Percentiles rank a stretch among this genome's conserved stretches.
Evolutionary conservation across 257 asterid species (phyloP).

Genomic region (Fraxinus excelsior): DNA sequence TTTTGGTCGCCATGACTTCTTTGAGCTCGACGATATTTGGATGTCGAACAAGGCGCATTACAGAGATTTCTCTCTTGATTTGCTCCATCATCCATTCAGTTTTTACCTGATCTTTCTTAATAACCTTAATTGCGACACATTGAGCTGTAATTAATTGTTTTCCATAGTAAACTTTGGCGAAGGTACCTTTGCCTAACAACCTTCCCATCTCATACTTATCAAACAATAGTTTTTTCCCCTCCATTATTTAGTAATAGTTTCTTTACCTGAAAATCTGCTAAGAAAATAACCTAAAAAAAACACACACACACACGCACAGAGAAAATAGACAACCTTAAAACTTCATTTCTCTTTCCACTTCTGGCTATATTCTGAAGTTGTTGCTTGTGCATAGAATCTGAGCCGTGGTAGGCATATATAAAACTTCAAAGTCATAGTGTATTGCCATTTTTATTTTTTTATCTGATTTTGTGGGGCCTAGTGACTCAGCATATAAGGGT

Average conservation of each 20-base stretch:
- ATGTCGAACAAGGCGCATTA: conserved; percentile 55
- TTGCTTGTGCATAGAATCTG: not conserved
- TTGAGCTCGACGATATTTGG: conserved; percentile 46
- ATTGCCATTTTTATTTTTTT: too few species aligned
- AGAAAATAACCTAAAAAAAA: not conserved
- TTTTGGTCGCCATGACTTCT: conserved; percentile 49
- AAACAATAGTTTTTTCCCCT: conserved; percentile 39
- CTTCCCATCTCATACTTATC: conserved; percentile 43
- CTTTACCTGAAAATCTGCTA: not conserved
- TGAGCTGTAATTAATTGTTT: conserved; percentile 27
- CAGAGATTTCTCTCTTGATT: conserved; percentile 46
- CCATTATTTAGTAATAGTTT: conserved; percentile 17
- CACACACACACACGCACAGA: too few species aligned
- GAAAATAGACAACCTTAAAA: not conserved
- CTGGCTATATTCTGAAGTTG: not conserved
- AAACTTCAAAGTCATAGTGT: not conserved
- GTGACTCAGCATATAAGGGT: not conserved
- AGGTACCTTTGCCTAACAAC: conserved; percentile 42
- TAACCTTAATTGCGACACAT: conserved; percentile 44
- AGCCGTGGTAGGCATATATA: not conserved
- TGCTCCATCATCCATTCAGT: conserved; percentile 40
- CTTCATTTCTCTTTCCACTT: not conserved
- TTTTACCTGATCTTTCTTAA: conserved; percentile 39
- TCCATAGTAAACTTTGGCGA: conserved; percentile 46
- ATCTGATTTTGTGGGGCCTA: not conserved